These are phyloP conservation scores for Astragalus membranaceus DNA, from an alignment of 306 rosid genomes.

Conservation along the genomic window DNA sequence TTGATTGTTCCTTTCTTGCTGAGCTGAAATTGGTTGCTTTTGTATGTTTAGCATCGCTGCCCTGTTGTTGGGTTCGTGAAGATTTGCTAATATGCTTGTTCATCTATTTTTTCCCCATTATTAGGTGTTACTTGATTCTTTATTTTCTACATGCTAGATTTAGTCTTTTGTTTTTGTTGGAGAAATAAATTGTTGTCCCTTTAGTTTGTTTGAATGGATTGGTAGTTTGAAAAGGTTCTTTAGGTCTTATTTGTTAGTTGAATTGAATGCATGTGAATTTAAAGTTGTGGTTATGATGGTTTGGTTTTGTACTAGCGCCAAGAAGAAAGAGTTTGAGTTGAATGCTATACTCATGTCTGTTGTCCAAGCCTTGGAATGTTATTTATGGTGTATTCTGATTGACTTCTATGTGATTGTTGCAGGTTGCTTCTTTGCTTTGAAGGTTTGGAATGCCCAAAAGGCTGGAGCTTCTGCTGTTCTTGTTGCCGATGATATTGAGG, in stretches of 20 bases:
- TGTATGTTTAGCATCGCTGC: background rate
- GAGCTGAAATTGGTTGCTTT: slow-evolving; percentile 2
- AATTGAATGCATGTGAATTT: background rate
- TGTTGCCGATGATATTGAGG: slow-evolving; percentile 86
- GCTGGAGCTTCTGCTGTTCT: slow-evolving; percentile 99
- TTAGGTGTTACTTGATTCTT: background rate
- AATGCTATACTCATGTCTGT: background rate
- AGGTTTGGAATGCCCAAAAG: slow-evolving; percentile 99
- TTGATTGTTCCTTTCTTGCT: background rate
- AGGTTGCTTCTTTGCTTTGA: slow-evolving; percentile 97
- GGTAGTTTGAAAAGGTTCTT: background rate
- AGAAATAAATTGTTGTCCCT: background rate
- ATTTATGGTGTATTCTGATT: background rate
- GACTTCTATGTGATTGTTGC: slow-evolving; percentile 24
- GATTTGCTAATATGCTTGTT: too few species aligned
- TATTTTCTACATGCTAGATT: background rate
- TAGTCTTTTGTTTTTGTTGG: background rate
- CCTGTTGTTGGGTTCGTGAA: background rate
- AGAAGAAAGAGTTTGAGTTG: background rate
- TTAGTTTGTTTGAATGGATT: slow-evolving; percentile 11
- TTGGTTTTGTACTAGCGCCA: background rate
- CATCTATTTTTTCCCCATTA: too few species aligned
- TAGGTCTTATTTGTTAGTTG: background rate
- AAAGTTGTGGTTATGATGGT: background rate
- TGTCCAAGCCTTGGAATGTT: background rate